Percentiles rank a stretch among this genome's conserved stretches.
These are phyloP conservation scores for Globisporangium rhizosaccharum DNA, from an alignment of 352 stramenopile genomes.

Conservation along the genomic window DNA sequence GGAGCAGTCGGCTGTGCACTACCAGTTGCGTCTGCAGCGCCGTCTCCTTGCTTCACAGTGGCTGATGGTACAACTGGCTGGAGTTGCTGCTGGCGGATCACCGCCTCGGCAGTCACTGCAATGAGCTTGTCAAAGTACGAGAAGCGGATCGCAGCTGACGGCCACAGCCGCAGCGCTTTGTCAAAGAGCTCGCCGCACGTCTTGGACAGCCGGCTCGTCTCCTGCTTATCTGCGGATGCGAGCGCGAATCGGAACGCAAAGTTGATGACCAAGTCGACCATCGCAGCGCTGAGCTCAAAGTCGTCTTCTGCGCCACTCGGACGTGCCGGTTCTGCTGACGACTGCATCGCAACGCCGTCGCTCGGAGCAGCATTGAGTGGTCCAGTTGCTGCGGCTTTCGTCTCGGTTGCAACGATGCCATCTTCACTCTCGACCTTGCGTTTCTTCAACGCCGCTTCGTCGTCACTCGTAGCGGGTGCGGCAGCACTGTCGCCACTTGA, in stretches of 20 bases:
- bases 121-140: conserved; percentile 91
- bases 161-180: conserved; percentile 81
- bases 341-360: conserved; percentile 7
- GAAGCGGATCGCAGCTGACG: conserved; percentile 80
- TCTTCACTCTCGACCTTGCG: conserved; percentile 32
- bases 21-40: conserved; percentile 4
- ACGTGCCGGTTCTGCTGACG: conserved; percentile 5
- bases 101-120: conserved; percentile 77
- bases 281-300: conserved; percentile 80
- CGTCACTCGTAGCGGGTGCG: not conserved
- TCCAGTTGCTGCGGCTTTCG: not conserved
- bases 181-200: conserved; percentile 87
- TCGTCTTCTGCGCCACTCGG: conserved; percentile 63
- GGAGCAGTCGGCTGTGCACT: conserved; percentile 17
- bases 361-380: not conserved
- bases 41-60: conserved; percentile 9
- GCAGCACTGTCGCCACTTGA: not conserved
- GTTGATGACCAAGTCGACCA: conserved; percentile 92
- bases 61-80: conserved; percentile 1
- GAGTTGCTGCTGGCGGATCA: conserved; percentile 73
- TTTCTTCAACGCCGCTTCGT: conserved; percentile 28
- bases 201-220: conserved; percentile 84
- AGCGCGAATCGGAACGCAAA: conserved; percentile 87
- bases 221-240: conserved; percentile 85
- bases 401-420: conserved; percentile 4